Base-by-base conservation (phyloP, 2,329 filamentous ascomycete genomes). In the Fusarium austroafricanum region DNA sequence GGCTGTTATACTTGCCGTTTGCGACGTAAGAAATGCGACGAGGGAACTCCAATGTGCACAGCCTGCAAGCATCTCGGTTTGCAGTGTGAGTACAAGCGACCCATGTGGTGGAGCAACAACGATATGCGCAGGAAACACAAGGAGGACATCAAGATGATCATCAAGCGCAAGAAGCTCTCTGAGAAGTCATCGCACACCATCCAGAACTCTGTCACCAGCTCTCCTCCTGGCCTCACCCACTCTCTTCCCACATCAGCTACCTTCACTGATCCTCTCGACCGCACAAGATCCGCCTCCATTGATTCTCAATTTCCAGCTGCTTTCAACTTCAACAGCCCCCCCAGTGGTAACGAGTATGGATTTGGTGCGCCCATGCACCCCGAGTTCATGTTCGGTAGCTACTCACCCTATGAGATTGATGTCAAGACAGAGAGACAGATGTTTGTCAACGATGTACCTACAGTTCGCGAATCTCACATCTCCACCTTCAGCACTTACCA, bases 21-120 rank as follows among this genome's bases (percentile, higher is more conserved):
- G 73, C 82, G 88, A 76, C 83, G 88, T 69, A 90, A 90, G 81
- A 90, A 90, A 83, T 90, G 88, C 80, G 88, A 90, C 75, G 88
- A 90, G 78, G 87, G 86, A 67, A 81, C 83, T 37, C 87, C 87
- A 53, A 81, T 83, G 74, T 90, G 88, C 83, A 85, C 86, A 17
- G 88, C 88, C 64, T 90, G 88, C 85, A 89, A 87, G 73, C 85
- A 89, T 76, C 90, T 99, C 57, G 92, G 92, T 54, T 86, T 99
- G 58, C 86, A 87, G 75, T 99, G 96, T 83, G 94, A 98, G 84
- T 99, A 98, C 84, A 97, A 97, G 86, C 86, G 94, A 76, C 96
- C 96, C 37, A 89, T 92, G 82, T 99, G 96, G 96, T 99, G 96
- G 96, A 92, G 91, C 81, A 97, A 96, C 84, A 92, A 92, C 76